Percentiles rank a stretch among this genome's conserved stretches.
These are phyloP conservation scores for Phycomyces blakesleeanus DNA, from an alignment of 192 early-diverging fungal species.

Conservation along the genomic window DNA sequence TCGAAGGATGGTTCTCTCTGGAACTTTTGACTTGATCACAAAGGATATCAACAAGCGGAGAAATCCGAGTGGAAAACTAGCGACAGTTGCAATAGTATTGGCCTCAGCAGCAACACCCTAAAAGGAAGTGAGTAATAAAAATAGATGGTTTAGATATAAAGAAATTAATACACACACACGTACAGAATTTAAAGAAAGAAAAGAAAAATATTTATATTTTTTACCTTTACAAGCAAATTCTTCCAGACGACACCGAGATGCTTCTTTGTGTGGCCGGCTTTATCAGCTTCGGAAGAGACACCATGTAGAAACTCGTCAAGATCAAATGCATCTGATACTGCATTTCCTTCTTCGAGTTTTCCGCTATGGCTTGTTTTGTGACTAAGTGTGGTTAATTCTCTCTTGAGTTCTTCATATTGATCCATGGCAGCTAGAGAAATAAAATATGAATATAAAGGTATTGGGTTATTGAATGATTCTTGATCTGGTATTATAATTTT, in stretches of 20 bases:
- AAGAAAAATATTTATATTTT: no score
- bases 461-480: no score
- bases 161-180: no score
- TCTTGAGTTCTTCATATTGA: conserved; percentile 16
- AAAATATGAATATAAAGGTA: no score
- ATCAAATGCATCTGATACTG: conserved; percentile 9
- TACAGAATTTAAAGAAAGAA: no score
- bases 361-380: neutral
- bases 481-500: no score
- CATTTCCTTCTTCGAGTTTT: conserved; percentile 12
- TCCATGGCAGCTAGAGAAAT: conserved; percentile 10
- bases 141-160: no score
- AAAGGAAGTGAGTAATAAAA: no score
- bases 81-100: conserved; percentile 27
- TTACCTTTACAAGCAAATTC: conserved; percentile 32
- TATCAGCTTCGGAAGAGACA: conserved; percentile 6
- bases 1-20: conserved; percentile 46
- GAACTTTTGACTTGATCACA: conserved; percentile 19
- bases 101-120: conserved; percentile 31
- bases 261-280: conserved; percentile 11
- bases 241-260: conserved; percentile 39
- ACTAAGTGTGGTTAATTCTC: conserved; percentile 13
- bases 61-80: conserved; percentile 14
- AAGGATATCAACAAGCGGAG: neutral
- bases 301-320: conserved; percentile 17